phyloP scores from a whole-genome alignment of 306 rosid genomes.

The Cyclanthera cordifolia region DNA sequence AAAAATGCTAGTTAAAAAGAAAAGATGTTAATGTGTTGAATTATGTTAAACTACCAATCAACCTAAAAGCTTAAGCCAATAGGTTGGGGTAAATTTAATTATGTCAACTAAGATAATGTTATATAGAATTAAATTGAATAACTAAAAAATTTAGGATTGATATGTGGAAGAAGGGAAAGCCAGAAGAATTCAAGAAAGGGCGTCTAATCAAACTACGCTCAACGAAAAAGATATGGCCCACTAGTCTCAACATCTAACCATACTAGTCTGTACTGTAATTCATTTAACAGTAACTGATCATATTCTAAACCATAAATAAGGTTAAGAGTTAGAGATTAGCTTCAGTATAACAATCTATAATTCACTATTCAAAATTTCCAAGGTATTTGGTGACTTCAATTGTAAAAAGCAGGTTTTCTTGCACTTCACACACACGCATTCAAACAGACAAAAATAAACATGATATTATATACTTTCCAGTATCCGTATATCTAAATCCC shows the following conservation, averaged over 20 bases:
- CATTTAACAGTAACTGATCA: background rate
- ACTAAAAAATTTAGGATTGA: too few species aligned
- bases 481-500: background rate
- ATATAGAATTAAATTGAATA: background rate
- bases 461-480: background rate
- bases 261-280: background rate
- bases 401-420: background rate
- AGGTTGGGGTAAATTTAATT: too few species aligned
- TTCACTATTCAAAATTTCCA: background rate
- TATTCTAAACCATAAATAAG: background rate
- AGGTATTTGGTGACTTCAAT: too few species aligned
- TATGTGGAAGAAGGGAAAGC: background rate
- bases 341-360: background rate
- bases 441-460: background rate
- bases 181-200: background rate
- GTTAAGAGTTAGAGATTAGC: background rate
- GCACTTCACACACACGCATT: background rate
- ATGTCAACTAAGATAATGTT: too few species aligned
- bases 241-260: slow-evolving; percentile 1
- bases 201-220: background rate
- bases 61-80: too few species aligned
- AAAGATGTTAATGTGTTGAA: background rate
- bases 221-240: background rate
- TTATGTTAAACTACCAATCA: too few species aligned
- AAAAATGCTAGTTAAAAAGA: background rate